These are phyloP conservation scores for Backusella tuberculispora DNA, from an alignment of 192 early-diverging fungal genomes.

Conservation along the genomic window DNA sequence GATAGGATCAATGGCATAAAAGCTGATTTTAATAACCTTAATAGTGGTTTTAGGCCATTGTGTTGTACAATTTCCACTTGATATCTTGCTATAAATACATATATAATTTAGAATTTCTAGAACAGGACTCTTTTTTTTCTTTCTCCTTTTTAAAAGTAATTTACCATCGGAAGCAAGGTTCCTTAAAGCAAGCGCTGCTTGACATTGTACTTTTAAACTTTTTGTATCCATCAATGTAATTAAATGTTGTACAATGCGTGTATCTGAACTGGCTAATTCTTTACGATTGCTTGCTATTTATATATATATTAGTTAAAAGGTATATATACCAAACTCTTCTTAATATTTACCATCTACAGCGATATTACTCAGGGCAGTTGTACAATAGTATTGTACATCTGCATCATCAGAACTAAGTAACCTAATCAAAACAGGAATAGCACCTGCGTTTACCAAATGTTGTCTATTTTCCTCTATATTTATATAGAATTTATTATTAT, in stretches of 20 bases:
- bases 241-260: slow-evolving; percentile 70
- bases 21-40: slow-evolving; percentile 74
- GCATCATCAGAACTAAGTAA: slow-evolving; percentile 78
- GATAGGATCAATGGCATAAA: slow-evolving; percentile 78
- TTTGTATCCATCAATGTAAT: slow-evolving; percentile 79
- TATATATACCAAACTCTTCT: not conserved
- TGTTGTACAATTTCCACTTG: slow-evolving; percentile 79
- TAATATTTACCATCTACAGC: slow-evolving; percentile 71
- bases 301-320: not conserved
- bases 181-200: slow-evolving; percentile 84
- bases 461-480: slow-evolving; percentile 72
- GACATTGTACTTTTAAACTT: slow-evolving; percentile 83
- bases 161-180: slow-evolving; percentile 82
- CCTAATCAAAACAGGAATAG: slow-evolving; percentile 80
- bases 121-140: not conserved
- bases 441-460: slow-evolving; percentile 80
- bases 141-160: not conserved
- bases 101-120: not conserved
- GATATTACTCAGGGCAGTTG: slow-evolving; percentile 89
- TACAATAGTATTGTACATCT: slow-evolving; percentile 92
- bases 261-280: slow-evolving; percentile 71
- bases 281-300: slow-evolving; percentile 53
- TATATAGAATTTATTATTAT: not conserved
- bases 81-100: slow-evolving; percentile 71
- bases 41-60: slow-evolving; percentile 71